phyloP scores from a whole-genome alignment of 1,284 basidiomycete species.

The Microbotryomycetes sp. region DNA sequence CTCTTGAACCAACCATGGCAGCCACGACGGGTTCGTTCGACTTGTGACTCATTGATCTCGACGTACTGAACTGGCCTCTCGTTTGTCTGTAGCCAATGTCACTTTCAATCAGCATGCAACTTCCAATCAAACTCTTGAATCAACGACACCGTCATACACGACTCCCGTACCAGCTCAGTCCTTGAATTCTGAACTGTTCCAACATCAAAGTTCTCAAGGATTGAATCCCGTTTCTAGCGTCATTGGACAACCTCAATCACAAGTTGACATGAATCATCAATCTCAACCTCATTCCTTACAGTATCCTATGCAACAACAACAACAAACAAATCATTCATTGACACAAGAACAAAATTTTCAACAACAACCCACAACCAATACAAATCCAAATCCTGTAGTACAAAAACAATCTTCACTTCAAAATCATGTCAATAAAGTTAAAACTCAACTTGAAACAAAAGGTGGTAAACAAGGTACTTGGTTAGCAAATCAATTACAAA shows the following conservation, averaged over 20 bases:
- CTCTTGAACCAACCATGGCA: background rate
- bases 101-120: too few relatives aligned
- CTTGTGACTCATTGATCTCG: too few relatives aligned
- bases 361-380: background rate
- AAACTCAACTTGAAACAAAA: background rate
- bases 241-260: too few relatives aligned
- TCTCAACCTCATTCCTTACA: too few relatives aligned
- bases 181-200: background rate
- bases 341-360: too few relatives aligned
- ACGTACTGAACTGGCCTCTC: too few relatives aligned
- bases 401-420: background rate
- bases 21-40: background rate
- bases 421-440: background rate
- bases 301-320: background rate
- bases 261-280: background rate
- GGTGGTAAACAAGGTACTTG: background rate
- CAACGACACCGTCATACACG: background rate
- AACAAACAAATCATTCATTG: too few relatives aligned
- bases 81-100: too few relatives aligned
- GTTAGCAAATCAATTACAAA: background rate
- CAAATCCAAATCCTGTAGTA: background rate
- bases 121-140: background rate
- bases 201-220: background rate
- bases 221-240: background rate
- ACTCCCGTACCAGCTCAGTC: background rate